phyloP scores from a whole-genome alignment of 1,284 basidiomycete species.

The Marasmius fiardii region DNA sequence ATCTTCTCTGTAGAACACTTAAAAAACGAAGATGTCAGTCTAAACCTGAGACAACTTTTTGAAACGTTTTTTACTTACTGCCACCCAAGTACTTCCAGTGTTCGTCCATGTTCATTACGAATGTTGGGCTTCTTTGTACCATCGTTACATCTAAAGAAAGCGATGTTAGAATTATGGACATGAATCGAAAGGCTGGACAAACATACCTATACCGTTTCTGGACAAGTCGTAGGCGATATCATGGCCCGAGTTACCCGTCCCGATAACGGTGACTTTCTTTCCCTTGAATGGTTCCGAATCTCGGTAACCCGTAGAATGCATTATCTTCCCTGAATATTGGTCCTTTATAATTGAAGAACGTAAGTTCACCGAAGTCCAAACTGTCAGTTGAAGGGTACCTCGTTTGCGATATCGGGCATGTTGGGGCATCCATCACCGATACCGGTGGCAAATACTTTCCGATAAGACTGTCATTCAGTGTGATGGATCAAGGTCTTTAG shows the following conservation, averaged over 20 bases:
- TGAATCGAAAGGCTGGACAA: neutral
- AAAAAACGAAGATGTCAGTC: neutral
- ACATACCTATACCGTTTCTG: slow-evolving; percentile 20
- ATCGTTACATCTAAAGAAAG: slow-evolving; percentile 48
- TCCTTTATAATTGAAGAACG: slow-evolving; percentile 29
- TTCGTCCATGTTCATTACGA: slow-evolving; percentile 50
- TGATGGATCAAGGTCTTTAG: neutral
- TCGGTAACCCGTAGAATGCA: slow-evolving; percentile 54
- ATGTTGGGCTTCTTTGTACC: slow-evolving; percentile 61
- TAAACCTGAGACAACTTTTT: neutral
- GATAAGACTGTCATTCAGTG: neutral
- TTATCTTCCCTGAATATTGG: slow-evolving; percentile 49
- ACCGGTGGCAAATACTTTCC: slow-evolving; percentile 54
- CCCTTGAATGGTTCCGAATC: slow-evolving; percentile 47
- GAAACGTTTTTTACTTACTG: slow-evolving; percentile 19
- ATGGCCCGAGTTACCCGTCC: slow-evolving; percentile 55
- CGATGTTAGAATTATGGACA: neutral
- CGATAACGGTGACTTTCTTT: slow-evolving; percentile 62
- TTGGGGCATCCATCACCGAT: slow-evolving; percentile 49
- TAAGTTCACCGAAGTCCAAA: neutral
- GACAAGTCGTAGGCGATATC: slow-evolving; percentile 25
- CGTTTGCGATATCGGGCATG: slow-evolving; percentile 30
- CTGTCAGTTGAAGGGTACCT: neutral
- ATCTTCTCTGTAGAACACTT: slow-evolving; percentile 36
- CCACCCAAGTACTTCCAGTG: slow-evolving; percentile 36